Conservation (phyloP, 345 rosid genomes). For the Populus pruinosa region DNA sequence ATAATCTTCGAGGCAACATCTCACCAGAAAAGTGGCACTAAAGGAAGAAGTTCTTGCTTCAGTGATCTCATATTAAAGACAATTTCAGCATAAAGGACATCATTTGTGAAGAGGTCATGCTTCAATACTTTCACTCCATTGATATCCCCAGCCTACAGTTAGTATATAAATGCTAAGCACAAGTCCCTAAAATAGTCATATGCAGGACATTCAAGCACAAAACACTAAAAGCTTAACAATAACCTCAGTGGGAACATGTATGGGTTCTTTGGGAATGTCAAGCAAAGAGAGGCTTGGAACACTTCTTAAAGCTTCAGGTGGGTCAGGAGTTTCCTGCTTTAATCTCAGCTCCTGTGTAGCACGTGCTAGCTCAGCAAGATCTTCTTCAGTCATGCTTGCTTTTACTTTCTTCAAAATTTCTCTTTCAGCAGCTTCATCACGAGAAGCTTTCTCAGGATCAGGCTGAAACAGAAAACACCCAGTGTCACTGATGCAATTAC, state of each 20-base stretch:
- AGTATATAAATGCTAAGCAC: constrained; percentile 5
- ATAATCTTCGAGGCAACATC: constrained; percentile 20
- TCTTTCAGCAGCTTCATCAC: constrained; percentile 80
- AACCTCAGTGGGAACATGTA: constrained; percentile 73
- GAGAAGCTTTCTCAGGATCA: constrained; percentile 86
- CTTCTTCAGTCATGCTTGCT: constrained; percentile 82
- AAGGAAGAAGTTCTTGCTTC: constrained; percentile 84
- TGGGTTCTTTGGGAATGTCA: constrained; percentile 92
- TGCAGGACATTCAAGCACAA: constrained; percentile 11
- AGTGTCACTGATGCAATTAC: constrained; percentile 15
- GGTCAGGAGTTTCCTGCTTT: constrained; percentile 95
- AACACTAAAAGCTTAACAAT: constrained; percentile 10
- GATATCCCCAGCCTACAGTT: constrained; percentile 70
- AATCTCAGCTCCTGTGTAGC: constrained; percentile 78
- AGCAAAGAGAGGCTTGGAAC: constrained; percentile 72
- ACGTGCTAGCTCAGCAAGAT: constrained; percentile 86
- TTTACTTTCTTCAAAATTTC: constrained; percentile 62
- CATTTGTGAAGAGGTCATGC: constrained; percentile 95
- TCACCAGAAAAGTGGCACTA: constrained; percentile 93
- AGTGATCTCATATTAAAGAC: constrained; percentile 82
- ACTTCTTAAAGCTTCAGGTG: constrained; percentile 80
- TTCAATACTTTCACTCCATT: constrained; percentile 79
- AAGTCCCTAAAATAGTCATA: background rate
- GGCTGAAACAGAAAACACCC: constrained; percentile 50
- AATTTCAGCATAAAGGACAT: constrained; percentile 82